Conservation (phyloP, 2,329 filamentous ascomycete species). For the Malbranchea zuffiana region DNA sequence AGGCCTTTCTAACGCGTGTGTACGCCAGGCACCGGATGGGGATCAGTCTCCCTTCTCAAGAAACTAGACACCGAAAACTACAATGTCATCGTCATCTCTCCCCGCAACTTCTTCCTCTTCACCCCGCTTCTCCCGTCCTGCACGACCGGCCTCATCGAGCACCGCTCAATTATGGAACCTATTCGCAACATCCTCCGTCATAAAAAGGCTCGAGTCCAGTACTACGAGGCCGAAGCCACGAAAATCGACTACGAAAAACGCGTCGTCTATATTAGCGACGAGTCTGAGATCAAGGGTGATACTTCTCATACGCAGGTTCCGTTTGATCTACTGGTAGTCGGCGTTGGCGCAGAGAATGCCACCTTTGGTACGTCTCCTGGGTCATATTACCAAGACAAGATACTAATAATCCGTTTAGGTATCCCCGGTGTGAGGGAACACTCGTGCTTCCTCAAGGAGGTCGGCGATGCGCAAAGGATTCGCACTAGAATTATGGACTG, state of each 20-base stretch:
- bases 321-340: conserved; percentile 96
- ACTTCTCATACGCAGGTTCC: conserved; percentile 75
- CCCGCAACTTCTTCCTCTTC: conserved; percentile 99
- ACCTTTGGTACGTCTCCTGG: conserved; percentile 62
- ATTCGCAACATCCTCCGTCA: conserved; percentile 90
- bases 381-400: too few species aligned
- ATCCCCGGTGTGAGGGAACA: conserved; percentile 92
- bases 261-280: conserved; percentile 79
- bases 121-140: conserved; percentile 94
- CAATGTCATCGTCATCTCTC: conserved; percentile 95
- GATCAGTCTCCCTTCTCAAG: conserved; percentile 89
- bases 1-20: conserved; percentile 17
- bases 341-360: conserved; percentile 94
- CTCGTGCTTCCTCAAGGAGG: conserved; percentile 98
- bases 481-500: conserved; percentile 99
- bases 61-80: conserved; percentile 98
- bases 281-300: conserved; percentile 82
- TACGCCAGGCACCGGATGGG: conserved; percentile 79
- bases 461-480: conserved; percentile 88
- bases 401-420: conserved; percentile 30
- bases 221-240: conserved; percentile 94
- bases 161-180: conserved; percentile 99
- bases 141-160: conserved; percentile 94
- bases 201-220: conserved; percentile 88
- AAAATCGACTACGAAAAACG: conserved; percentile 90